Base-by-base conservation (phyloP, 805 yeast genomes). In the Kodamaea neixiangensis region DNA sequence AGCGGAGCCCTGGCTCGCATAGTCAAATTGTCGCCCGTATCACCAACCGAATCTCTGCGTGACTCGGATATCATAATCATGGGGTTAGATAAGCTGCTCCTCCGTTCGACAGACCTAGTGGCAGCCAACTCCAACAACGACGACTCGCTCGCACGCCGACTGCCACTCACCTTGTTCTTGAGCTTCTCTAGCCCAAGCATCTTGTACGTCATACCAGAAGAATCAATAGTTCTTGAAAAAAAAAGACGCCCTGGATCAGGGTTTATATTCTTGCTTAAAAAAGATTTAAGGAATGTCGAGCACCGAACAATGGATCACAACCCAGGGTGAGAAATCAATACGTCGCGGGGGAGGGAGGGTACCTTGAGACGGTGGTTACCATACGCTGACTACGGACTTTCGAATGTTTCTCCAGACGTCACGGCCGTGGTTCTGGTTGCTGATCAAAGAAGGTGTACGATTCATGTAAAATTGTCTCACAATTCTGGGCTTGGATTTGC, bases 111-210 rank as follows among this genome's bases (percentile, higher is more conserved):
- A 10, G 54, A 22, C 43, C 44, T 33, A 7, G 50, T 14, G 21
- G 46, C 17, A 7, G 62, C 55, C n/a, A 58, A 48, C 40, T 63
- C 68, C 35, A 60, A 51, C 1, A 58, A 50, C 19, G 64, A 56
- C 13, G 65, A 55, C 46, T 65, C 71, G 18, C 66, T 61, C 14
- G 64, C 58, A 17, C 69, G 56, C 38, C 69, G 54, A 20, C 63
- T 61, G 21, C 21, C 31, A 41, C 57, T 50, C 34, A 66, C 71
- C 49, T 58, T 65, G 52, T 47, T 56, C 51, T 65, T 66, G 46
- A 68, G 54, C 51, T 64, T 64, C 44, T 67, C 72, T 22, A 66
- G 56, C 29, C 47, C 47, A 47, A 55, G 43, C 44, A 53, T 49
- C 37, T 46, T 46, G 20, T 40, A 40, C 15, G 35, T 42, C 20